A percentile compares a stretch with the other conserved stretches of the same genome.
Evolutionary conservation across 2,329 filamentous ascomycete genomes (phyloP).

Genomic region (Fusarium fracticaudum): DNA sequence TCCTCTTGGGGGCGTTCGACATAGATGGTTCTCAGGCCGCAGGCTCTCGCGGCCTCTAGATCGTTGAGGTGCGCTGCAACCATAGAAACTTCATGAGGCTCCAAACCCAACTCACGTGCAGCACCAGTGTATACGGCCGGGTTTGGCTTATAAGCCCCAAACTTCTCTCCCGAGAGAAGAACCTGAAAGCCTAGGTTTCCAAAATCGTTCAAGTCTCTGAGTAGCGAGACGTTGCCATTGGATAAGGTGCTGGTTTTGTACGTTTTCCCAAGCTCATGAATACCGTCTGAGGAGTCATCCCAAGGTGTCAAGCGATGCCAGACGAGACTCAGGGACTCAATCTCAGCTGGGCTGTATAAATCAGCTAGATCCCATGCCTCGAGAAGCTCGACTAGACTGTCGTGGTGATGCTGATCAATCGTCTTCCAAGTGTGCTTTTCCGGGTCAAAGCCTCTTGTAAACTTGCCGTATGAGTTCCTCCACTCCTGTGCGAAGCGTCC

Average conservation of each 20-base stretch:
- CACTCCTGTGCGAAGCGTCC: conserved; percentile 74
- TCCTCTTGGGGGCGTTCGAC: conserved; percentile 77
- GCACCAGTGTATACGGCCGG: conserved; percentile 75
- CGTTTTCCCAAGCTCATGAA: conserved; percentile 59
- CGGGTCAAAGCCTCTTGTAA: conserved; percentile 65
- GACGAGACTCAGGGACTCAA: conserved; percentile 69
- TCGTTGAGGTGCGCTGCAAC: conserved; percentile 81
- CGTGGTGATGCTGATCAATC: conserved; percentile 76
- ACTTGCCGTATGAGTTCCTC: conserved; percentile 70
- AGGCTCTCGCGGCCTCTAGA: conserved; percentile 70
- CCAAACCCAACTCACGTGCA: conserved; percentile 63
- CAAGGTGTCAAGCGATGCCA: conserved; percentile 81
- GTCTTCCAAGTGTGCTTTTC: conserved; percentile 67
- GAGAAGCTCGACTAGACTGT: conserved; percentile 69
- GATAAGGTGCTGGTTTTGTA: conserved; percentile 74
- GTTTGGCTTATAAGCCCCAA: conserved; percentile 79
- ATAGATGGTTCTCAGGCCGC: conserved; percentile 77
- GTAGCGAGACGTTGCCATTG: conserved; percentile 76
- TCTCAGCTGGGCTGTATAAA: conserved; percentile 70
- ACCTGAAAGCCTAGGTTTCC: conserved; percentile 69
- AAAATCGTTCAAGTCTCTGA: conserved; percentile 69
- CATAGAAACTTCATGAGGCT: conserved; percentile 73
- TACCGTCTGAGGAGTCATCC: conserved; percentile 68
- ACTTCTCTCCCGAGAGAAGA: conserved; percentile 74
- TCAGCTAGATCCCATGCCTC: conserved; percentile 62